Evolutionary conservation across 2,329 filamentous ascomycete species (phyloP), one percentile per base, ranked within the genome.

Genomic region (Alternaria brassicae): DNA sequence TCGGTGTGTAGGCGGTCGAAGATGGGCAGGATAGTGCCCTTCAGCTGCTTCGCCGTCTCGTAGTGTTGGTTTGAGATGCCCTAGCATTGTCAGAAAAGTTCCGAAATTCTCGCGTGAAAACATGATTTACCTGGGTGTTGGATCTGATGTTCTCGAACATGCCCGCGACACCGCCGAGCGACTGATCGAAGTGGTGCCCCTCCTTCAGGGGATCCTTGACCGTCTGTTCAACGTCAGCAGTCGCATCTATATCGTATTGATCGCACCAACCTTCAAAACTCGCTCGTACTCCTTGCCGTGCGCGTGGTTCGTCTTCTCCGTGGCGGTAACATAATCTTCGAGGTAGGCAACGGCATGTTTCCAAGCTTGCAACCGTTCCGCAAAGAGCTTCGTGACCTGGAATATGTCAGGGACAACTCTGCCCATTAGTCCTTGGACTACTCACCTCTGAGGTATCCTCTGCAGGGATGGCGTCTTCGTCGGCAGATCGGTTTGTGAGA

Each of bases 241-340:
- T 3, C 30, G 13, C 8, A 37, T n/a, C 6, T 9, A 17, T 3
- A 2, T 13, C n/a, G 12, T 32, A 19, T 4, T 12, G 63, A 9
- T 12, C 21, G 4, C 19, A 52, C 75, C 25, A 54, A 88, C 89
- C 88, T 98, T 99, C 72, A 98, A 81, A 9, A 95, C 89, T 80
- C 91, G 94, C 82, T 98, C 93, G 73, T 97, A 97, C 78, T 98
- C 94, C 82, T 97, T 98, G 54, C 92, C 88, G 69, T 97, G 90
- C 10, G 87, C 85, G 74, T 89, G 90, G 75, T 97, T 90, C 58
- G 92, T 84, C 84, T 94, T 97, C 78, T 97, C 93, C 3, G 93
- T 91, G 6, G 91, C 89, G 28, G 82, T 83, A 72, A 98, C 85
- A 77, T 97, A 99, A 51, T 96, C 92, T 79, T 98, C 93, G 47